Base-by-base conservation (phyloP, 345 rosid species). In the Fremontodendron californicum region DNA sequence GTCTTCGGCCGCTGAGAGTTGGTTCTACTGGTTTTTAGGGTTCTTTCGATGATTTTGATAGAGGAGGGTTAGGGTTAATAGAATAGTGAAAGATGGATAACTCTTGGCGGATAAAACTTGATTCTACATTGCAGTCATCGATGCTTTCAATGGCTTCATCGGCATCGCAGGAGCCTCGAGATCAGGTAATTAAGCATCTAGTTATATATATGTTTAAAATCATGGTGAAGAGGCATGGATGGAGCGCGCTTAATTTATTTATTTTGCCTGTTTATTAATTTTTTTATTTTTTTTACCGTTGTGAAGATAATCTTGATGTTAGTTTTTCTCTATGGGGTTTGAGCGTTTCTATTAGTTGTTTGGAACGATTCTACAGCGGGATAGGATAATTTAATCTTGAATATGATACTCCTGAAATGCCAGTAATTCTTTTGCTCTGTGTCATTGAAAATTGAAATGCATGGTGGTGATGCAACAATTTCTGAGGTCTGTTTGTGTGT, bases 51-150 rank as follows among this genome's bases (percentile, higher is more conserved):
- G 67, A 45, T 75, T 75, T 64, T 80, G 55, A 80, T 80, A 80
- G 80, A 57, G 70, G 43, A 21, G 49, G 10, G 78, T 29, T 80
- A 78, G 83, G 85, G 71, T 77, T 72, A 2, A 52, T 49, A 62
- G 78, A 76, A 77, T 29, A 21, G 13, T 25, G 33, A 57, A 75
- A 51, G 75, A 85, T 87, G 87, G 86, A 87, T 61, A 67, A 51
- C 78, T 67, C 83, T 15, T 82, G 86, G 88, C 78, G 80, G 70
- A 42, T 71, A 77, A 86, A 86, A 81, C 60, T 78, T 39, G 86
- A 83, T 62, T 81, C 87, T 4, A 23, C 86, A 79, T 71, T 77
- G 69, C 81, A 46, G 49, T 73, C 85, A 5, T 73, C 78, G 31
- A 51, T 73, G 74, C 77, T 77, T 9, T 37, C 80, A 7, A 63